phyloP scores from a whole-genome alignment of 768 basidiomycete genomes.

The Mycena pura region DNA sequence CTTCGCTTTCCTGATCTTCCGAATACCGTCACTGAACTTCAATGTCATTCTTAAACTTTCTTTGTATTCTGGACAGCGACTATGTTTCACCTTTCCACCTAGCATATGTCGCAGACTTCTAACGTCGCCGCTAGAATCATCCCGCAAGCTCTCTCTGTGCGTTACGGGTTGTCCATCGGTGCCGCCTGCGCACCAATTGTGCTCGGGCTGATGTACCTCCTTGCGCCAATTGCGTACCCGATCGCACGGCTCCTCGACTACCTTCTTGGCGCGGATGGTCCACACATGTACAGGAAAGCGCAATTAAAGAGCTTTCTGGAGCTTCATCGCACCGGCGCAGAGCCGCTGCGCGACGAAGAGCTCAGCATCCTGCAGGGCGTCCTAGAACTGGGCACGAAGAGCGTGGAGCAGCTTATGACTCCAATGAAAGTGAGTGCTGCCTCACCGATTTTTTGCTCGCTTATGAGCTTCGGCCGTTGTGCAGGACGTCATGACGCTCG shows the following conservation, averaged over 20 bases:
- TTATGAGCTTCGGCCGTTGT: too few species aligned
- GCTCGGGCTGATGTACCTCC: constrained; percentile 71
- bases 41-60: constrained; percentile 38
- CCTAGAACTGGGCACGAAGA: constrained; percentile 76
- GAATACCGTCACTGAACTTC: neutral
- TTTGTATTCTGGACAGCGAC: constrained; percentile 60
- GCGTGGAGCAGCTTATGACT: constrained; percentile 83
- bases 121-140: constrained; percentile 49
- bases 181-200: constrained; percentile 81
- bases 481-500: too few species aligned
- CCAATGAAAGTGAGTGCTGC: too few species aligned
- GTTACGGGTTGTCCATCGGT: constrained; percentile 83
- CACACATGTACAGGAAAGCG: constrained; percentile 76
- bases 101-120: constrained; percentile 30
- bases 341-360: constrained; percentile 82
- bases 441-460: too few species aligned
- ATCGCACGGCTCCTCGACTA: constrained; percentile 83
- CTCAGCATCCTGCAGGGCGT: constrained; percentile 83
- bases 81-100: constrained; percentile 51
- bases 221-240: constrained; percentile 82
- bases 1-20: neutral
- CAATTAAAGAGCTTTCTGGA: constrained; percentile 78
- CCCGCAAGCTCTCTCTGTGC: constrained; percentile 76
- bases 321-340: too few species aligned
- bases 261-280: constrained; percentile 77